Percentiles rank a stretch among this genome's conserved stretches.
phyloP scores from a whole-genome alignment of 257 asterid genomes.

The Ballota nigra region DNA sequence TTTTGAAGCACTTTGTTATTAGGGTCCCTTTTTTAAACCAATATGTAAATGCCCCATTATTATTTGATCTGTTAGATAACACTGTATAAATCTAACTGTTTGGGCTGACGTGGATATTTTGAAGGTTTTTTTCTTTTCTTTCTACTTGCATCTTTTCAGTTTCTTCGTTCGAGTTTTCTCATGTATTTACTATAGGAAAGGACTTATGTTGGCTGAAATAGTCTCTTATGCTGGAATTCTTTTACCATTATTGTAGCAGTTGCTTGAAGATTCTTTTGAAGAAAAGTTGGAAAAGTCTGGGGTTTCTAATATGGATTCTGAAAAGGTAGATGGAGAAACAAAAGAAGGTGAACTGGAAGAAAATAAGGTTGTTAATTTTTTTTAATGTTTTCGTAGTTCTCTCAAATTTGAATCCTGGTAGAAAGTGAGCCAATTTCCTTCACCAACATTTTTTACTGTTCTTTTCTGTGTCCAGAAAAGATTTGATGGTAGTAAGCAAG shows the following conservation, averaged over 20 bases:
- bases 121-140: not conserved
- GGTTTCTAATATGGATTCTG: slow-evolving; percentile 55
- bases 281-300: slow-evolving; percentile 86
- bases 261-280: slow-evolving; percentile 93
- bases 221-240: slow-evolving; percentile 14
- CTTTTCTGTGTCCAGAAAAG: slow-evolving; percentile 53
- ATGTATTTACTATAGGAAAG: not conserved
- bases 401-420: slow-evolving; percentile 10
- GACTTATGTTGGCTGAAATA: slow-evolving; percentile 19
- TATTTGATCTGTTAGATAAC: not conserved
- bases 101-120: not conserved
- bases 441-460: slow-evolving; percentile 13
- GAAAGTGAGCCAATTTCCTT: slow-evolving; percentile 13
- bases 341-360: slow-evolving; percentile 86
- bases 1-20: too few species aligned
- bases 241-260: slow-evolving; percentile 44
- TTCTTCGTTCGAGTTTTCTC: not conserved
- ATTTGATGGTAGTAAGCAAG: slow-evolving; percentile 78
- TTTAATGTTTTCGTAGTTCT: slow-evolving; percentile 8
- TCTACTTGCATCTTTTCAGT: not conserved
- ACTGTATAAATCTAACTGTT: not conserved
- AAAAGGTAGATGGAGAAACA: slow-evolving; percentile 72
- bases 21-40: too few species aligned
- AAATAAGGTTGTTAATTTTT: slow-evolving; percentile 55
- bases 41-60: too few species aligned